Evolutionary conservation across 441 rosid species (phyloP), one percentile per base, ranked within the genome.

Genomic region (Aleurites moluccanus): DNA sequence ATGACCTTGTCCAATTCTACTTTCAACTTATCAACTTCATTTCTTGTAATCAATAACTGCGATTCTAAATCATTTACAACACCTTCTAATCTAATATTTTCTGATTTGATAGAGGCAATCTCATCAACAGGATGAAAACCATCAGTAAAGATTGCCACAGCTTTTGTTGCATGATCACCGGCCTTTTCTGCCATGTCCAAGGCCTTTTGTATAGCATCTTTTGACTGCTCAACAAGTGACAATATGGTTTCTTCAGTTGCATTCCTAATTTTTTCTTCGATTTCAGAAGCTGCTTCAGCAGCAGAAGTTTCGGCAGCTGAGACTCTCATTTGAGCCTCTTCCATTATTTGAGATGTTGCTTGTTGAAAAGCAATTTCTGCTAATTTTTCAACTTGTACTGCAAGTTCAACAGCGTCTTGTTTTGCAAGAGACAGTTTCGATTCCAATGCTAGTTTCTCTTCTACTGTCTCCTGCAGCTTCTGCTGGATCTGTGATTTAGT

Each of bases 321-420:
- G 61, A 86, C 79, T 74, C 86, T 82, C 70, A 73, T 73, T 56
- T 80, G 81, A 33, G 87, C 87, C 79, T 82, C 82, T 71, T 84
- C 79, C 20, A 84, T 71, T 21, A 84, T 72, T 47, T 79, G 81
- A 67, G 83, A 74, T 73, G 87, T 86, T 65, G 85, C 82, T 74
- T 84, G 83, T 66, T 79, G 76, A 75, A 82, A 84, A 77, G 87
- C 82, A 63, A 73, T 80, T 77, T 86, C 87, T 6, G 89, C 84
- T 25, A 86, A 73, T 78, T 78, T 86, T 75, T 86, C 89, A 63
- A 86, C 87, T 77, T 84, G 87, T 25, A 84, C 79, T 20, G 89
- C 89, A 71, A 86, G 87, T 55, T 86, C 86, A 55, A 86, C 74
- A 15, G 84, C 81, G 59, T 86, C 87, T 73, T 86, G 83, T 69